Evolutionary conservation across 495 filamentous ascomycete genomes (phyloP), one percentile per base, ranked within the genome.

Genomic region (Saxophila tyrrhenica): DNA sequence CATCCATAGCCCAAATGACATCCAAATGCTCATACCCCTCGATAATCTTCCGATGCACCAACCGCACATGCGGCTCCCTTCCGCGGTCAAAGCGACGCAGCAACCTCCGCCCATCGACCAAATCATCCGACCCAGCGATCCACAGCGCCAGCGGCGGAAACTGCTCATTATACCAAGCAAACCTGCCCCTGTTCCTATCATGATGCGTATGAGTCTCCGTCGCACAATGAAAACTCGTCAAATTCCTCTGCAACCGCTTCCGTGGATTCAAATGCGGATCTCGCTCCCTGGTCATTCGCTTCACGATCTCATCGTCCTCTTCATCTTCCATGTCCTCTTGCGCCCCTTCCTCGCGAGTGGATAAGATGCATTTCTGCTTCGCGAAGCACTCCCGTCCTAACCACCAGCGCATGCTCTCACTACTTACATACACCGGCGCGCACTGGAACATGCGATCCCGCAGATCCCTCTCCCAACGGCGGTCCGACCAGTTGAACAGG

Each of bases 401-500:
- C 91, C 91, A 97, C 92, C 91, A 97, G 0, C 87, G 77, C 85
- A 97, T 95, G 21, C 80, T 84, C 71, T 97, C 91, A 5, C 87
- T 80, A 54, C 82, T 86, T 23, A 95, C 87, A 63, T 91, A 95
- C 1, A 94, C 86, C 2, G 91, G 91, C 1, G 86, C 81, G 57
- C 94, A 96, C 62, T 89, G 85, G 67, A 97, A 96, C 79, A 91
- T 84, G 13, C 91, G 81, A 60, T 86, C 73, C 39, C 86, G 76
- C 16, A 96, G 69, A 11, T 72, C 89, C 16, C 81, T 78, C 57
- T 97, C 91, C 91, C 91, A 97, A 9, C 88, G 77, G 2, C 60
- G 69, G 61, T 97, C 91, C 7, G 80, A 83, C 91, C 91, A 97
- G 66, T 83, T 77, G 69, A 97, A 96, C 2, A 97, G 72, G 62